Evolutionary conservation across 2,329 filamentous ascomycete genomes (phyloP), one percentile per base, ranked within the genome.

Genomic region (Sporothrix pallida): DNA sequence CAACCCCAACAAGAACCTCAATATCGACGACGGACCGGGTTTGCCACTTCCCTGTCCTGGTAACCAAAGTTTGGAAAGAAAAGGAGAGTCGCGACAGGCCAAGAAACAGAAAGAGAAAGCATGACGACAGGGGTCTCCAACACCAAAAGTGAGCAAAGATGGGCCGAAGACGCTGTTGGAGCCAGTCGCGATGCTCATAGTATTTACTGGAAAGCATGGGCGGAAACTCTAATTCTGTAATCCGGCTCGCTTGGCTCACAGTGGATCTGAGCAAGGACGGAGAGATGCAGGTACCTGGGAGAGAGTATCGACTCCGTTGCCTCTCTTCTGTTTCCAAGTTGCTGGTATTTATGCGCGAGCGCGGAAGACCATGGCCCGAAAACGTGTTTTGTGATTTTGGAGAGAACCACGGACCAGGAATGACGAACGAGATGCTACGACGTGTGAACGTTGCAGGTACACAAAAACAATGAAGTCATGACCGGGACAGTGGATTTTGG

Each of bases 51-150:
- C 69, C 15, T 71, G 54, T 58, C 54, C 54, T 56, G 50, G 67
- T 56, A 70, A 26, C 48, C 67, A 70, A 70, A 52, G 50, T 37
- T 37, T 37, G 31, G 31, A 37, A 37, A 37, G 42, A 20, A n/a
- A 46, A 46, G 8, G 37, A 42, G 46, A 37, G 26, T 52, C 31
- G 65, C 23, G 60, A 17, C 68, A 56, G 50, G n/a, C 68, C 62
- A 65, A 65, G 62, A 65, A 65, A 20, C 31, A 44, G 56, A 60
- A 69, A 15, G 2, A 46, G 26, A 48, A 44, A 48, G 56, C 70
- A 71, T 71, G 70, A 71, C 56, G 70, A 71, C 70, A 71, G 56
- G 70, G 70, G 54, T 3, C n/a, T 23, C n/a, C 23, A 23, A 23
- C 60, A 10, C n/a, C 17, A 20, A 10, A 62, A 58, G 54, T 26